Percentiles rank a stretch among this genome's conserved stretches.
Evolutionary conservation across 805 yeast species (phyloP).

Genomic region (Starmerella tilneyi): DNA sequence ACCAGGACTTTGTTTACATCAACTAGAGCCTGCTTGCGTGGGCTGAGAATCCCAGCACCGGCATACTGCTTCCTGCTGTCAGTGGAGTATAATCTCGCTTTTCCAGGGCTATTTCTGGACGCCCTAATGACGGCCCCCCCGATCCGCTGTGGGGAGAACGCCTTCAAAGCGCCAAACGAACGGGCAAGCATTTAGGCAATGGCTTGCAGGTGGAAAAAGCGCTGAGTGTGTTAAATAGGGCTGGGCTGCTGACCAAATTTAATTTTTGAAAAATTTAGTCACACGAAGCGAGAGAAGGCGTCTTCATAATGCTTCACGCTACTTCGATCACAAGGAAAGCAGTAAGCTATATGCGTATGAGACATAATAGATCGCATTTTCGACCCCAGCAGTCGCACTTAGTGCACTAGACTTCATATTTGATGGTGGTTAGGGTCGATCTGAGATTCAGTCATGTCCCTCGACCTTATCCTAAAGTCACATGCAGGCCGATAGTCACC

Average conservation of each 20-base stretch:
- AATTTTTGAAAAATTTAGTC: not conserved
- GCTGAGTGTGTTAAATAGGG: conserved; percentile 1
- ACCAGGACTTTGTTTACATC: conserved; percentile 81
- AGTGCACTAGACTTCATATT: not conserved
- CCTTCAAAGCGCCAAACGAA: conserved; percentile 14
- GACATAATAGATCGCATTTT: not conserved
- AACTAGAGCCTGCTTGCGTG: conserved; percentile 39
- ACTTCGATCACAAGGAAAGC: too few relatives aligned
- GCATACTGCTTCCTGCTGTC: conserved; percentile 27
- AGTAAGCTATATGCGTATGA: too few relatives aligned
- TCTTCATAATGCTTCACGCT: not conserved
- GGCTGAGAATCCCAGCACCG: conserved; percentile 34
- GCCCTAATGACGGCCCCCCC: conserved; percentile 15
- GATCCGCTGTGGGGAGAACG: conserved; percentile 11
- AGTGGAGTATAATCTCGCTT: conserved; percentile 17
- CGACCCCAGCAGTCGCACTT: too few relatives aligned
- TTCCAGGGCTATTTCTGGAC: conserved; percentile 21
- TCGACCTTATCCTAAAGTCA: not conserved
- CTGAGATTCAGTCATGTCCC: conserved; percentile 7
- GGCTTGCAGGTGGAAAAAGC: not conserved
- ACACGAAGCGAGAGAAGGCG: not conserved
- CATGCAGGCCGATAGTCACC: not conserved
- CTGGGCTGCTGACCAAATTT: conserved; percentile 8
- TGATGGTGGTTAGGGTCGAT: not conserved
- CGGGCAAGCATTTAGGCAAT: conserved; percentile 14